These are phyloP conservation scores for Isochrysis galbana DNA, from an alignment of 78 protist species.

Conservation along the genomic window DNA sequence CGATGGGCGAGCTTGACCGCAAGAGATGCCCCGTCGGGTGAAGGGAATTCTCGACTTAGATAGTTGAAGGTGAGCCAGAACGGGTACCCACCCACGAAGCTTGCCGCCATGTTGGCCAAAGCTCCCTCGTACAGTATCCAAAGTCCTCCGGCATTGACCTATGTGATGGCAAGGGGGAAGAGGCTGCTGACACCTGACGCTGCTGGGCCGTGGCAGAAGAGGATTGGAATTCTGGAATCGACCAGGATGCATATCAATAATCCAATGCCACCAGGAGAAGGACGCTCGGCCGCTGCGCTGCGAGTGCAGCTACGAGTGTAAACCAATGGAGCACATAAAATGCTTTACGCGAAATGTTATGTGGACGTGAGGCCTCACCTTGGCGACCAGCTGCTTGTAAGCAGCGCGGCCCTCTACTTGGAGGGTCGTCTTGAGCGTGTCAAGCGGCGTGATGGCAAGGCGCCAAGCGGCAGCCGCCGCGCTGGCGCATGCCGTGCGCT, in stretches of 20 bases:
- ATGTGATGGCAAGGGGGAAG: too few species aligned
- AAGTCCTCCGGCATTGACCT: too few species aligned
- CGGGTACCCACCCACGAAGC: constrained; percentile 71
- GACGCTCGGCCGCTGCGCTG: too few species aligned
- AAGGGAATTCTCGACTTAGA: constrained; percentile 50
- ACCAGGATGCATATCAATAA: too few species aligned
- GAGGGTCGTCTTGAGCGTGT: constrained; percentile 70
- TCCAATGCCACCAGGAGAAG: too few species aligned
- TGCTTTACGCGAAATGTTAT: too few species aligned
- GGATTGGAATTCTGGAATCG: too few species aligned
- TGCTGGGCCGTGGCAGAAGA: too few species aligned
- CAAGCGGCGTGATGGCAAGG: constrained; percentile 75
- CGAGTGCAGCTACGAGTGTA: too few species aligned
- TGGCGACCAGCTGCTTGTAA: neutral
- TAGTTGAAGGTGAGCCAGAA: constrained; percentile 77
- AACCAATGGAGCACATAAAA: too few species aligned
- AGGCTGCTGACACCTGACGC: too few species aligned
- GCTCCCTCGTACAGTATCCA: neutral
- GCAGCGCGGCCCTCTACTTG: constrained; percentile 65
- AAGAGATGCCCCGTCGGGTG: neutral
- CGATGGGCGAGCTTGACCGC: neutral
- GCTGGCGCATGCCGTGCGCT: constrained; percentile 68
- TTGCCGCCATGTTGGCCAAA: neutral
- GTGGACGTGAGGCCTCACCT: neutral
- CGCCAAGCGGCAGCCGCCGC: constrained; percentile 71